phyloP scores from a whole-genome alignment of 2,329 filamentous ascomycete species.

The Thielaviopsis musarum region DNA sequence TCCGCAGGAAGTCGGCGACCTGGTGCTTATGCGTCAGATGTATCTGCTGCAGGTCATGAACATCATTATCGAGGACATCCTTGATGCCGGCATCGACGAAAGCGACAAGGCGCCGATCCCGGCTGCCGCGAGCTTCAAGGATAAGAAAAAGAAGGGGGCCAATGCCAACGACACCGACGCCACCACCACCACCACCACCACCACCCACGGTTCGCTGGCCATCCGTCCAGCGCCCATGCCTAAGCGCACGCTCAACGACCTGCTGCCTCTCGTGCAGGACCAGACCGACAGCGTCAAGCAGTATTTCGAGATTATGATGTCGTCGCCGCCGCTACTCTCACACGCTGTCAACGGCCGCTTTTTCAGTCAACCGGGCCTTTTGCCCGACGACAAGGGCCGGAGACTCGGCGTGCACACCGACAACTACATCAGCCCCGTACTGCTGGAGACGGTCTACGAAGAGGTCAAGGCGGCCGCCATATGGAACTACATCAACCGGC shows the following conservation, averaged over 20 bases:
- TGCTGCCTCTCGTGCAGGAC: conserved; percentile 19
- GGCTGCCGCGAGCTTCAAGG: not conserved
- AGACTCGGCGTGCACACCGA: conserved; percentile 22
- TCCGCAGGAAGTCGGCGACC: conserved; percentile 18
- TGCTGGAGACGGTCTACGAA: conserved; percentile 26
- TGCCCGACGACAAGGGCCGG: conserved; percentile 28
- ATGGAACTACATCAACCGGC: conserved; percentile 24
- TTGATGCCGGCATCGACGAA: conserved; percentile 22
- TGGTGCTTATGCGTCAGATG: conserved; percentile 25
- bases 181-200: not conserved
- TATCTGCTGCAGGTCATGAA: conserved; percentile 23
- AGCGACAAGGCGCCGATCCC: conserved; percentile 15
- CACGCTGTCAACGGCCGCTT: conserved; percentile 22
- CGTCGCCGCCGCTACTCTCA: conserved; percentile 20
- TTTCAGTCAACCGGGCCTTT: conserved; percentile 24
- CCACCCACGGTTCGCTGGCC: conserved; percentile 18
- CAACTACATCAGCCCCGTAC: conserved; percentile 23
- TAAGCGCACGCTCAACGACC: conserved; percentile 19
- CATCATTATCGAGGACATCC: conserved; percentile 26
- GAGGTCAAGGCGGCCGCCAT: conserved; percentile 21
- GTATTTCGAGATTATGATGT: conserved; percentile 19
- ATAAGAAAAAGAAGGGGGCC: not conserved
- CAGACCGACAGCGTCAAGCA: conserved; percentile 21
- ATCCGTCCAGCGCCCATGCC: conserved; percentile 15
- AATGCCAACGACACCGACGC: conserved; percentile 14